Percentiles rank a stretch among this genome's conserved stretches.
These are phyloP conservation scores for Neofusicoccum ribis DNA, from an alignment of 2,329 filamentous ascomycete species.

Conservation along the genomic window DNA sequence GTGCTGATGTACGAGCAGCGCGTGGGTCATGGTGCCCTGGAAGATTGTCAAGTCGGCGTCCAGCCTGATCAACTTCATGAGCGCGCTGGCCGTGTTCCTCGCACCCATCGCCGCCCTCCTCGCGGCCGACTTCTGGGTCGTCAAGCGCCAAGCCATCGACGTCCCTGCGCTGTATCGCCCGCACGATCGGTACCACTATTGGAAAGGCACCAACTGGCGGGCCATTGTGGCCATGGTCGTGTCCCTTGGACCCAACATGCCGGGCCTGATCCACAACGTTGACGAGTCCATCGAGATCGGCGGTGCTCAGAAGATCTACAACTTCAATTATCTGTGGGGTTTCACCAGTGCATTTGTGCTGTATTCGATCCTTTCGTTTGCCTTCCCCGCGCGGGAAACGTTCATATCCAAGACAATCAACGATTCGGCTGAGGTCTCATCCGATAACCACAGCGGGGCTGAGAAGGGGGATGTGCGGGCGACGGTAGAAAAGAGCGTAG, in stretches of 20 bases:
- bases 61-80: conserved; percentile 31
- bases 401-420: conserved; percentile 27
- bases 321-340: conserved; percentile 39
- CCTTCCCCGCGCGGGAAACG: conserved; percentile 36
- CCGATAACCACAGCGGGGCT: not conserved
- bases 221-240: conserved; percentile 25
- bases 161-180: conserved; percentile 28
- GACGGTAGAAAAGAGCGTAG: not conserved
- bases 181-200: conserved; percentile 21
- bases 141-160: conserved; percentile 24
- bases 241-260: conserved; percentile 24
- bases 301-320: conserved; percentile 32
- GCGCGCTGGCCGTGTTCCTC: conserved; percentile 30
- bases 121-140: conserved; percentile 28
- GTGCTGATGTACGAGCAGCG: not conserved
- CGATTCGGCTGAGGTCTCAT: not conserved
- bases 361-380: conserved; percentile 32
- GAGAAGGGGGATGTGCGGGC: not conserved
- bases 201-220: conserved; percentile 27
- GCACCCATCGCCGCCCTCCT: conserved; percentile 26
- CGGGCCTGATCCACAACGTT: conserved; percentile 26
- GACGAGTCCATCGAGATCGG: conserved; percentile 25
- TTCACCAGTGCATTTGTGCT: conserved; percentile 38
- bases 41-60: conserved; percentile 30
- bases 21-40: conserved; percentile 25